Evolutionary conservation across 169 alveolate genomes (phyloP), one percentile per base, ranked within the genome.

Genomic region (Plasmodium gallinaceum): DNA sequence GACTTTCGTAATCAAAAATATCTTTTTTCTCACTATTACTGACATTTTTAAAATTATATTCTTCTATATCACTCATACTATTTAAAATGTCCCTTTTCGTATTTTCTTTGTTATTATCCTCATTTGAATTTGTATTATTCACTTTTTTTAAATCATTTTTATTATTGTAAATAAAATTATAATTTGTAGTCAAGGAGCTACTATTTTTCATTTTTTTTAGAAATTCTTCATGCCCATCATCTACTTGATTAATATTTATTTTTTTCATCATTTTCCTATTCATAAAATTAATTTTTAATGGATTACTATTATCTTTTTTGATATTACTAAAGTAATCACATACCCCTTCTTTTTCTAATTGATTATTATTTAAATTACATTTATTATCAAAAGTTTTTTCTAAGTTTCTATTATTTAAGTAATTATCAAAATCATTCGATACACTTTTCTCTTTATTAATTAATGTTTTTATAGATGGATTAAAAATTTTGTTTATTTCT

Each of bases 1-100:
- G 18, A 14, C 92, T 72, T 76, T 91, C 95, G 48, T 86, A 90
- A 51, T 85, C 72, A 60, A 85, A 46, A 26, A 62, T 45, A 46
- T 60, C 37, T 5, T 37, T 52, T 8, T 85, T 71, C 46, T 45
- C 42, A 48, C 24, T 39, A 18, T 73, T 43, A 26, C 58, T 58
- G 12, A 18, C 72, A 12, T 45, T 12, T n/a, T 61, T 64, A 58
- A 86, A 88, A 57, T 92, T 80, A 64, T 88, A 83, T 7, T 74
- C 65, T 22, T 80, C 85, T 20, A 48, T 12, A 18, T 66, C 57
- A 14, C 58, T 8, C 20, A 12, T 4, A 14, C 10, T 43, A 9
- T 88, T 88, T 8, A 24, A 26, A 24, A 37, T 70, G 46, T 39
- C 5, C 1, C 6, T 51, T 2, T 66, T 20, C 9, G 2, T 22